Conservation (phyloP, 2,329 filamentous ascomycete genomes). For the Ceratocystis destructans region DNA sequence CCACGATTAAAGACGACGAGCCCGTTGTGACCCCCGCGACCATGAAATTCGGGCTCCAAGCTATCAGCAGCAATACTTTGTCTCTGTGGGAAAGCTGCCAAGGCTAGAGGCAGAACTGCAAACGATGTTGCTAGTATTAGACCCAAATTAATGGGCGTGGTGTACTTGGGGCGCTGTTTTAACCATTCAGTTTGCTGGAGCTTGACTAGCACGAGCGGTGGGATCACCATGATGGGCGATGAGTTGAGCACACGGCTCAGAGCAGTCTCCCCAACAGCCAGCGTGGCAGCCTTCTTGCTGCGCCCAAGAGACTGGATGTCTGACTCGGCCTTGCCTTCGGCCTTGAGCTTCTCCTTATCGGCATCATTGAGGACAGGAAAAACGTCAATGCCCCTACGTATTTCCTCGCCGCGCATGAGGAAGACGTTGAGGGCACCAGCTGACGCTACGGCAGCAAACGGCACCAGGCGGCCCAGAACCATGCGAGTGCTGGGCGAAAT, state of each 20-base stretch:
- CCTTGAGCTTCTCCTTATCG: slow-evolving; percentile 45
- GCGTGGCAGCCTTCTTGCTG: slow-evolving; percentile 70
- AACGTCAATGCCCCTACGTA: slow-evolving; percentile 81
- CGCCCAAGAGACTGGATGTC: slow-evolving; percentile 65
- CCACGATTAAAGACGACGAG: slow-evolving; percentile 95
- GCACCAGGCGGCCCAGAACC: slow-evolving; percentile 74
- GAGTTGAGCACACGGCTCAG: slow-evolving; percentile 83
- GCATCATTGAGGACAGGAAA: slow-evolving; percentile 64
- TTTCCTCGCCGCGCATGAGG: slow-evolving; percentile 95
- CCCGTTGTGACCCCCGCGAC: slow-evolving; percentile 60
- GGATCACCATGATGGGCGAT: slow-evolving; percentile 93
- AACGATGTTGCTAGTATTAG: slow-evolving; percentile 78
- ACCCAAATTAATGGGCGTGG: slow-evolving; percentile 71
- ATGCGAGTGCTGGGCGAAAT: slow-evolving; percentile 62
- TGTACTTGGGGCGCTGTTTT: slow-evolving; percentile 54
- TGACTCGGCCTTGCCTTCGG: slow-evolving; percentile 47
- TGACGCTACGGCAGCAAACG: slow-evolving; percentile 86
- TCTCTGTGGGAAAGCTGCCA: slow-evolving; percentile 85
- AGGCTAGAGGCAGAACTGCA: slow-evolving; percentile 74
- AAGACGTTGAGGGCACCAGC: slow-evolving; percentile 91
- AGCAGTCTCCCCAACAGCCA: slow-evolving; percentile 89
- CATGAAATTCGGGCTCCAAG: slow-evolving; percentile 78
- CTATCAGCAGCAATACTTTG: slow-evolving; percentile 63
- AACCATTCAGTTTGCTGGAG: slow-evolving; percentile 78
- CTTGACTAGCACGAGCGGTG: slow-evolving; percentile 70